A percentile compares a stretch with the other conserved stretches of the same genome.
Evolutionary conservation across 768 basidiomycete species (phyloP).

Genomic region (Suillus paluster): DNA sequence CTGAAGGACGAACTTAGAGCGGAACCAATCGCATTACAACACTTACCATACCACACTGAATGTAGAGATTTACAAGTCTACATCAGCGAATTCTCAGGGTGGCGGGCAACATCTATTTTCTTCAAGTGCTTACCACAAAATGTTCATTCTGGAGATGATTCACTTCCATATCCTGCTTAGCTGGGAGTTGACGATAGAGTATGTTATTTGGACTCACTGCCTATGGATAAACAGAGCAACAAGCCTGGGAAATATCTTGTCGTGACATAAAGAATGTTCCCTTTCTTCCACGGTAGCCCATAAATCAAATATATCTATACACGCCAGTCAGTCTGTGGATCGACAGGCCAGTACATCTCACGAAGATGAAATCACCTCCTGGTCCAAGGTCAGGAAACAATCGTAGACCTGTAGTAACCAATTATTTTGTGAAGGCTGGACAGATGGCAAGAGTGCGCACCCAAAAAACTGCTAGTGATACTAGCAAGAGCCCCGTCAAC

Average conservation of each 20-base stretch:
- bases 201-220: neutral
- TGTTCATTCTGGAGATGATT: conserved; percentile 1
- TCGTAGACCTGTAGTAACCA: neutral
- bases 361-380: neutral
- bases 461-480: neutral
- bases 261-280: neutral
- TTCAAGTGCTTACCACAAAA: neutral
- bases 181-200: neutral
- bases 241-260: neutral
- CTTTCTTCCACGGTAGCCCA: neutral
- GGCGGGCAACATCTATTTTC: neutral
- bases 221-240: neutral
- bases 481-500: neutral
- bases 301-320: neutral
- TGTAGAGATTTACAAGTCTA: neutral
- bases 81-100: neutral
- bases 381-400: conserved; percentile 6
- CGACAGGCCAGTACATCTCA: neutral
- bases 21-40: neutral
- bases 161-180: neutral
- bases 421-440: neutral
- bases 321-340: neutral
- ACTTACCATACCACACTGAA: neutral
- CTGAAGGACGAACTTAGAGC: neutral
- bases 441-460: neutral